Conservation (phyloP, 176 grass and related monocot genomes). For the Aegilops umbellulata region DNA sequence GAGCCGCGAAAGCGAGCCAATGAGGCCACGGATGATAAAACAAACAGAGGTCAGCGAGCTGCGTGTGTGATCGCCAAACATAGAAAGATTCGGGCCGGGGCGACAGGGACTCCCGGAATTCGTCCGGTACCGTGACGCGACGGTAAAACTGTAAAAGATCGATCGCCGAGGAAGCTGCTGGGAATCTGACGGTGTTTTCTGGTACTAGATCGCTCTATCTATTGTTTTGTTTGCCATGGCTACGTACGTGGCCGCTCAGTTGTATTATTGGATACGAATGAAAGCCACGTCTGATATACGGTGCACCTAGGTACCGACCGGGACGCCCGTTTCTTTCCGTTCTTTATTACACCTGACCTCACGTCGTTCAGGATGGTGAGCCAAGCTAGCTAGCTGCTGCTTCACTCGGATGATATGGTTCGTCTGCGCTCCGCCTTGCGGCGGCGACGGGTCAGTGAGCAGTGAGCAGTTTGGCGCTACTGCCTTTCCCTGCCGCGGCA, state of each 20-base stretch:
- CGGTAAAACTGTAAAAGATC: not conserved
- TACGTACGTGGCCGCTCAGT: not conserved
- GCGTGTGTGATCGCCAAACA: not conserved
- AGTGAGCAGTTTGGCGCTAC: not conserved
- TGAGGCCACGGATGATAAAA: not conserved
- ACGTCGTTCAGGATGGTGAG: not conserved
- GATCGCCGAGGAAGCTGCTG: slow-evolving; percentile 2
- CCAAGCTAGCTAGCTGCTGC: not conserved
- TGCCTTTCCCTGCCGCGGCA: not conserved
- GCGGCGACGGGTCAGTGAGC: not conserved
- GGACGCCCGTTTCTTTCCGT: not conserved
- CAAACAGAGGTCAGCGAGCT: not conserved
- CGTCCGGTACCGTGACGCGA: not conserved
- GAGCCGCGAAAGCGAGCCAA: not conserved
- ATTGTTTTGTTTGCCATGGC: not conserved
- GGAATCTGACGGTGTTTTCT: slow-evolving; percentile 9
- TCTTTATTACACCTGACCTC: too few species aligned
- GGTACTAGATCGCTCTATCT: not conserved
- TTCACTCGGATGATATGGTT: not conserved
- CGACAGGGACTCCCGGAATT: not conserved
- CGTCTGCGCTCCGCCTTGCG: not conserved
- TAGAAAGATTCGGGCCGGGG: not conserved
- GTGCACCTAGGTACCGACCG: not conserved
- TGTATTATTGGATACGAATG: not conserved
- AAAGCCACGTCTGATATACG: not conserved